Conservation (phyloP, 2,329 filamentous ascomycete genomes). For the Colletotrichum costaricense region DNA sequence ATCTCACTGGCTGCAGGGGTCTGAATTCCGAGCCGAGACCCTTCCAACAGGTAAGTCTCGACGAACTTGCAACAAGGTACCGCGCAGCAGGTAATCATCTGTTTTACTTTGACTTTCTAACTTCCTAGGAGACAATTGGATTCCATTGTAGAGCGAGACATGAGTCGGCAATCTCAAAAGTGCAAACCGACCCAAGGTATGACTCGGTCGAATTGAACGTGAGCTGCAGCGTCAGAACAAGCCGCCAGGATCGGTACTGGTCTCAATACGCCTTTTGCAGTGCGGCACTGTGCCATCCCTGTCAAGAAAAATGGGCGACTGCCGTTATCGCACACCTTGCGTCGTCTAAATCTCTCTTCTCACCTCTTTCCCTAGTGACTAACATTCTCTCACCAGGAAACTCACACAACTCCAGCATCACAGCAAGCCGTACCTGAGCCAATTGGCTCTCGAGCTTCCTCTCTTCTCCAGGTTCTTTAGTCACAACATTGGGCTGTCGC, state of each 20-base stretch:
- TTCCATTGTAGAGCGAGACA: too few relatives aligned
- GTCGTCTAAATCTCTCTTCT: slow-evolving; percentile 24
- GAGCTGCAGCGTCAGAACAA: not conserved
- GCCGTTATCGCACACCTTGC: slow-evolving; percentile 26
- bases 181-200: too few relatives aligned
- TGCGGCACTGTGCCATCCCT: slow-evolving; percentile 11
- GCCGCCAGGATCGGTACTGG: not conserved
- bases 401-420: slow-evolving; percentile 2
- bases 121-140: too few relatives aligned
- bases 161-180: too few relatives aligned
- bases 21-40: not conserved
- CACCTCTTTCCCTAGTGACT: slow-evolving; percentile 8
- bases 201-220: too few relatives aligned
- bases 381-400: slow-evolving; percentile 10
- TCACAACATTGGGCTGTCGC: not conserved
- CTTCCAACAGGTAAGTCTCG: not conserved
- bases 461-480: not conserved
- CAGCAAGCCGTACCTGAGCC: slow-evolving; percentile 16
- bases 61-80: not conserved
- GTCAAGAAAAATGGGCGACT: slow-evolving; percentile 19
- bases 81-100: not conserved
- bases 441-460: slow-evolving; percentile 22
- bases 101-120: not conserved
- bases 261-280: slow-evolving; percentile 9
- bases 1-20: slow-evolving; percentile 12